Evolutionary conservation across 2,329 filamentous ascomycete genomes (phyloP).

Genomic region (Fusarium clavum): DNA sequence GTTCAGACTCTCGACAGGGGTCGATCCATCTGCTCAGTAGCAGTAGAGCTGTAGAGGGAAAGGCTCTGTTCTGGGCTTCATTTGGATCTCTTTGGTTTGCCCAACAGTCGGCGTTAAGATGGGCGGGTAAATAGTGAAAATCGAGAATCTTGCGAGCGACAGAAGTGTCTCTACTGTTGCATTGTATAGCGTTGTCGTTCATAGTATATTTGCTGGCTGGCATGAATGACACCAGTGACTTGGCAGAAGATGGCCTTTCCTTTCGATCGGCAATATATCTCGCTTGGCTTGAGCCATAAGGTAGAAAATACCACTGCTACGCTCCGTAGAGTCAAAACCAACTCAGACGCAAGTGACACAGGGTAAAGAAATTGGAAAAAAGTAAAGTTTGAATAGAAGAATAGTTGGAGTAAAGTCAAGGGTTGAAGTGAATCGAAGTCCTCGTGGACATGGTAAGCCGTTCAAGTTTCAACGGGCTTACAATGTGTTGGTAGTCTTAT

Average conservation of each 20-base stretch:
- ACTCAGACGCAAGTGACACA: not conserved
- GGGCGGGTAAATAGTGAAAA: constrained; percentile 32
- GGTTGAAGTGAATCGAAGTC: constrained; percentile 4
- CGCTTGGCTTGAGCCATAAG: constrained; percentile 29
- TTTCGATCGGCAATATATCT: constrained; percentile 6
- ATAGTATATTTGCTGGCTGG: too few species aligned
- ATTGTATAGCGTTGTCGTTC: not conserved
- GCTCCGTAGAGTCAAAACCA: not conserved
- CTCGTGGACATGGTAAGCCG: constrained; percentile 29
- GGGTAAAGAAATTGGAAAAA: constrained; percentile 14
- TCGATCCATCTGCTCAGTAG: constrained; percentile 27
- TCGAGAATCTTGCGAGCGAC: constrained; percentile 4
- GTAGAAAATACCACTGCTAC: constrained; percentile 21
- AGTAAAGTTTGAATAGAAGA: not conserved
- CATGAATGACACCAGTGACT: not conserved
- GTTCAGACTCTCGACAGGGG: constrained; percentile 46
- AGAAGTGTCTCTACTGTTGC: constrained; percentile 12
- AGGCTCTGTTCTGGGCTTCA: constrained; percentile 15
- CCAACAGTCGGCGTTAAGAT: constrained; percentile 48
- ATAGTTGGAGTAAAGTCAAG: not conserved
- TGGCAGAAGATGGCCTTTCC: not conserved
- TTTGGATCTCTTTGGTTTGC: constrained; percentile 31
- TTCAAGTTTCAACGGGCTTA: constrained; percentile 2
- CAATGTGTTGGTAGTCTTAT: constrained; percentile 16
- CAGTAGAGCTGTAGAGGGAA: not conserved